These are phyloP conservation scores for Trypanosoma congolense DNA, from an alignment of 208 protist genomes.

Conservation along the genomic window DNA sequence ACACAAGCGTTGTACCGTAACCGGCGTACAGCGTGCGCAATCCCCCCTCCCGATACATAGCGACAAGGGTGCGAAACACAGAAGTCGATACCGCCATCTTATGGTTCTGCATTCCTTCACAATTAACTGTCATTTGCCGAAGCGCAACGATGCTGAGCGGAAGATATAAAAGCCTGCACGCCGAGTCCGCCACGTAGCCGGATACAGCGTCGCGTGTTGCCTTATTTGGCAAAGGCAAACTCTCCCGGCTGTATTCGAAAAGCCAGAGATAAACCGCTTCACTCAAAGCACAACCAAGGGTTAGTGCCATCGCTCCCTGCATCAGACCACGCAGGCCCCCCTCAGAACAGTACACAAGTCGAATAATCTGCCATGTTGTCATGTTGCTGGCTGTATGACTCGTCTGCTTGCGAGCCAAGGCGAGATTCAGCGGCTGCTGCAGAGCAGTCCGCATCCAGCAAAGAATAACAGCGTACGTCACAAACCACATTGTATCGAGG, in stretches of 20 bases:
- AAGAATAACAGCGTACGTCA: conserved; percentile 50
- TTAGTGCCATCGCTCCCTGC: conserved; percentile 58
- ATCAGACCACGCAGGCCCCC: conserved; percentile 47
- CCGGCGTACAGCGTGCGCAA: conserved; percentile 69
- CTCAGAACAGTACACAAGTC: conserved; percentile 37
- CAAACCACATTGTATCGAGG: conserved; percentile 44
- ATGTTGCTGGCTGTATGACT: conserved; percentile 23
- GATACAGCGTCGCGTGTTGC: conserved; percentile 46
- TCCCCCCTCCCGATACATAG: conserved; percentile 64
- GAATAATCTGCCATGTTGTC: conserved; percentile 36
- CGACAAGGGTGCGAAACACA: conserved; percentile 15
- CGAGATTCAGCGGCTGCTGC: conserved; percentile 82
- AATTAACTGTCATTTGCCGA: conserved; percentile 69
- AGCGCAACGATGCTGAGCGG: conserved; percentile 78
- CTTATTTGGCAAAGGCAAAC: conserved; percentile 26
- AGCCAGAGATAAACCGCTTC: conserved; percentile 76
- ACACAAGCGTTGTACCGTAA: conserved; percentile 66
- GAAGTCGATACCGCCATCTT: conserved; percentile 21
- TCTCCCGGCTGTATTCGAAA: conserved; percentile 72
- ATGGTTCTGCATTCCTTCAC: not conserved
- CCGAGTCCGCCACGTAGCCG: conserved; percentile 58
- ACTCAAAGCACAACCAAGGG: conserved; percentile 63
- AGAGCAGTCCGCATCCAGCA: conserved; percentile 64
- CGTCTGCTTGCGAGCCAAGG: conserved; percentile 76
- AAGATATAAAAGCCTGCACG: conserved; percentile 67